phyloP scores from a whole-genome alignment of 2,329 filamentous ascomycete genomes.

The Colletotrichum eleusines region DNA sequence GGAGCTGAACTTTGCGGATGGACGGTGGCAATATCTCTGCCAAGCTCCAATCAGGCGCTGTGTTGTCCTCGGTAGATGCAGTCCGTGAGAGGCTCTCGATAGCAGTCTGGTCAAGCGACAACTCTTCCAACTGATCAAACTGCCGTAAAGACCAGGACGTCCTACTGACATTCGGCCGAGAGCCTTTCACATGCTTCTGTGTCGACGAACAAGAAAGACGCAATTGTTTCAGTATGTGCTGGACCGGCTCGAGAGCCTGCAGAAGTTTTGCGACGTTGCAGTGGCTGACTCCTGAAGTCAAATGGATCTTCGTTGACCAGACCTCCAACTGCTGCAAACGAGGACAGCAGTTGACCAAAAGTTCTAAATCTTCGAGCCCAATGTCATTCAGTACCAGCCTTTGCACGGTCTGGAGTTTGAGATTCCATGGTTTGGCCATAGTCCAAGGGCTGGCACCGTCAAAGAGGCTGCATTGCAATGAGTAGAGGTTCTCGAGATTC shows the following conservation, averaged over 20 bases:
- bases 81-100: background rate
- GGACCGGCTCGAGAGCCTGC: slow-evolving; percentile 16
- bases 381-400: slow-evolving; percentile 23
- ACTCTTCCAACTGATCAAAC: slow-evolving; percentile 22
- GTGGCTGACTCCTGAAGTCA: slow-evolving; percentile 17
- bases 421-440: slow-evolving; percentile 9
- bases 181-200: background rate
- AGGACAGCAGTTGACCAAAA: slow-evolving; percentile 27
- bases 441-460: slow-evolving; percentile 24
- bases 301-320: slow-evolving; percentile 19
- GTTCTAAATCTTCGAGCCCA: slow-evolving; percentile 16
- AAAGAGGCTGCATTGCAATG: slow-evolving; percentile 22
- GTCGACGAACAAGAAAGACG: slow-evolving; percentile 9
- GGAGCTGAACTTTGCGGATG: background rate
- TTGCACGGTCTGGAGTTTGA: background rate
- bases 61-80: background rate
- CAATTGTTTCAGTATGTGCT: slow-evolving; percentile 17
- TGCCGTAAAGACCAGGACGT: slow-evolving; percentile 15
- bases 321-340: slow-evolving; percentile 25
- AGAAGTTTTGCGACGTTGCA: slow-evolving; percentile 31
- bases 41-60: background rate
- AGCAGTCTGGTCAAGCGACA: slow-evolving; percentile 21
- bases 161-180: background rate
- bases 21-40: slow-evolving; percentile 9
- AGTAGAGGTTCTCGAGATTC: slow-evolving; percentile 15